These are phyloP conservation scores for Leishmania amazonensis DNA, from an alignment of 208 protist species.

Conservation along the genomic window DNA sequence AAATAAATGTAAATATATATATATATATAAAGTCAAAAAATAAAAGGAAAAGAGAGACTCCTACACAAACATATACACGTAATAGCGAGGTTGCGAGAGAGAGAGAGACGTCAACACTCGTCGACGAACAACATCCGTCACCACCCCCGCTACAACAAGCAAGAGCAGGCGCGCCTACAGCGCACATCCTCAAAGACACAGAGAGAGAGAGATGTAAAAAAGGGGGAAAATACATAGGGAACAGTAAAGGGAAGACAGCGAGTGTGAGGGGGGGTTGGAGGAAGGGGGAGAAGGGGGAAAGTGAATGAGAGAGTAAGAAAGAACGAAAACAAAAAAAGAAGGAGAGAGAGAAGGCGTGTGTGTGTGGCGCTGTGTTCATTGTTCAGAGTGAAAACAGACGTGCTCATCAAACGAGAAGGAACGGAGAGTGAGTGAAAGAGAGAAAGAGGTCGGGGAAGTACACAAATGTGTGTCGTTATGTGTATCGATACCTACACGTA, in stretches of 20 bases:
- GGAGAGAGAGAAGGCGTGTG: neutral
- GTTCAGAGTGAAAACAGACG: neutral
- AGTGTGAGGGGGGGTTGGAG: neutral
- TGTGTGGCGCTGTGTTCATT: too few species aligned
- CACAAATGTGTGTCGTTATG: too few species aligned
- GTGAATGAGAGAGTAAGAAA: neutral
- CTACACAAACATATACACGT: neutral
- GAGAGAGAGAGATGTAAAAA: neutral
- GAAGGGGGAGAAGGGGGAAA: neutral
- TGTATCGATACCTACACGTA: too few species aligned
- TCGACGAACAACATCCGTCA: neutral
- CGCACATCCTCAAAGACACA: neutral
- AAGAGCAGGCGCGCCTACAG: neutral
- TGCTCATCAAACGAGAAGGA: neutral
- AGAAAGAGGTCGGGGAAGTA: too few species aligned
- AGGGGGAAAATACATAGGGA: neutral
- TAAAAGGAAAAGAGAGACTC: neutral
- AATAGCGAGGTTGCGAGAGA: neutral
- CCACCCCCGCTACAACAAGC: neutral
- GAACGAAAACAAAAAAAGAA: neutral
- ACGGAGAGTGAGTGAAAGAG: neutral
- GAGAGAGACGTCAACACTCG: neutral
- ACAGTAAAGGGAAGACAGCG: neutral
- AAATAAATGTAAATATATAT: neutral
- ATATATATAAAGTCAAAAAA: neutral